Conservation (phyloP, 768 basidiomycete genomes). For the Tricholoma flavovirens region DNA sequence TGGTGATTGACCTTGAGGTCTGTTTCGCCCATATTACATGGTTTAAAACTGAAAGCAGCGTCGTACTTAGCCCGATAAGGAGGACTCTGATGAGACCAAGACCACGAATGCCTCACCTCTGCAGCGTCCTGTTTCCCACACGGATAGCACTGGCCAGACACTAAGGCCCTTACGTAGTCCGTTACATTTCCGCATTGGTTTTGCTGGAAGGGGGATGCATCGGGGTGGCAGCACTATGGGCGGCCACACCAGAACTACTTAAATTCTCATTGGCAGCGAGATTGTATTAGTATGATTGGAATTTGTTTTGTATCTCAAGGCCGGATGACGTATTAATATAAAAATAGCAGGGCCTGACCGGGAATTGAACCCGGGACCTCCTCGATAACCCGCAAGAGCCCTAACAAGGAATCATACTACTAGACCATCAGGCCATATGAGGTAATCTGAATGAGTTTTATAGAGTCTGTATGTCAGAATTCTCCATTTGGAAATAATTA, state of each 20-base stretch:
- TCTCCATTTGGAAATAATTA: no score
- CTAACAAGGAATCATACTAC: constrained; percentile 42
- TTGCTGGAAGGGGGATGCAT: constrained; percentile 47
- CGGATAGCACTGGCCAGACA: constrained; percentile 26
- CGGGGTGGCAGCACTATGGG: constrained; percentile 20
- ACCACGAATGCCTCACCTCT: constrained; percentile 19
- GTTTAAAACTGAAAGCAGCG: constrained; percentile 1
- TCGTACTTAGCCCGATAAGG: constrained; percentile 25
- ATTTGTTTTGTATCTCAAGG: no score
- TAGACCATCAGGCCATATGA: constrained; percentile 34
- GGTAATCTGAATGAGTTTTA: background rate
- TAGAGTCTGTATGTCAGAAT: background rate
- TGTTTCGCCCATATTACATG: constrained; percentile 8
- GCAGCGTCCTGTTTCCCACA: constrained; percentile 7
- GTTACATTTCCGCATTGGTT: constrained; percentile 57
- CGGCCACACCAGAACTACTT: background rate
- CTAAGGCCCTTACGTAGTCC: constrained; percentile 24
- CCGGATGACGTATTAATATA: background rate
- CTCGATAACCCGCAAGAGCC: constrained; percentile 18
- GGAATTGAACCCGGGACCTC: constrained; percentile 18
- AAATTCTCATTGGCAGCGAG: background rate
- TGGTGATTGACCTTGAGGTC: constrained; percentile 83
- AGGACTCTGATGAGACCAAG: constrained; percentile 32
- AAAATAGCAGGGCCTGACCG: constrained; percentile 8
- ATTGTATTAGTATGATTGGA: no score